phyloP scores from a whole-genome alignment of 495 filamentous ascomycete species.

The Penicillium angulare region DNA sequence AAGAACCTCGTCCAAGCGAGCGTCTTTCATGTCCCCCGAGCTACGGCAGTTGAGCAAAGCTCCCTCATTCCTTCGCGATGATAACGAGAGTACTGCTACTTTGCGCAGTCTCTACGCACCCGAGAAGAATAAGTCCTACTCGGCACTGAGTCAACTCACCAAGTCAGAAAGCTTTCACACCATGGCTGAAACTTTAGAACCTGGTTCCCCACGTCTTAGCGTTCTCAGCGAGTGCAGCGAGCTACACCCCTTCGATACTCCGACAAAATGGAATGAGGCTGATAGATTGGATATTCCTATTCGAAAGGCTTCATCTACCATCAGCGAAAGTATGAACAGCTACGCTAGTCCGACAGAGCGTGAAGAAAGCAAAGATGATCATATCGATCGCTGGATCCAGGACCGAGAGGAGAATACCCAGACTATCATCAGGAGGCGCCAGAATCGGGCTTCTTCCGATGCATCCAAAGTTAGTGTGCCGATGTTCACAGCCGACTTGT shows the following conservation, averaged over 20 bases:
- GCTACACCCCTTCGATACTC: conserved; percentile 57
- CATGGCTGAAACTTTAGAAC: conserved; percentile 29
- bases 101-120: conserved; percentile 63
- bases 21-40: conserved; percentile 11
- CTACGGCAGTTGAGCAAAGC: conserved; percentile 46
- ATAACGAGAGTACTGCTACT: conserved; percentile 60
- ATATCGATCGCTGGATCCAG: conserved; percentile 35
- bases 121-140: conserved; percentile 39
- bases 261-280: conserved; percentile 16
- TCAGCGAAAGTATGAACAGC: conserved; percentile 16
- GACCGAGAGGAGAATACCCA: conserved; percentile 16
- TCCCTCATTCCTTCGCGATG: conserved; percentile 66
- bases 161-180: conserved; percentile 40
- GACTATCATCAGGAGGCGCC: conserved; percentile 20
- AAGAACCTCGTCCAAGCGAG: conserved; percentile 37
- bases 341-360: conserved; percentile 9
- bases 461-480: conserved; percentile 15
- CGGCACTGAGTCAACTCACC: conserved; percentile 29
- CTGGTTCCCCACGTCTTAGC: conserved; percentile 65
- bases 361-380: conserved; percentile 20
- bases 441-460: conserved; percentile 17
- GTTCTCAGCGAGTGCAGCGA: conserved; percentile 80
- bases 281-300: conserved; percentile 37
- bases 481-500: conserved; percentile 20
- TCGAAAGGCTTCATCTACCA: conserved; percentile 20